phyloP scores from a whole-genome alignment of 495 filamentous ascomycete species.

The Durotheca rogersii region DNA sequence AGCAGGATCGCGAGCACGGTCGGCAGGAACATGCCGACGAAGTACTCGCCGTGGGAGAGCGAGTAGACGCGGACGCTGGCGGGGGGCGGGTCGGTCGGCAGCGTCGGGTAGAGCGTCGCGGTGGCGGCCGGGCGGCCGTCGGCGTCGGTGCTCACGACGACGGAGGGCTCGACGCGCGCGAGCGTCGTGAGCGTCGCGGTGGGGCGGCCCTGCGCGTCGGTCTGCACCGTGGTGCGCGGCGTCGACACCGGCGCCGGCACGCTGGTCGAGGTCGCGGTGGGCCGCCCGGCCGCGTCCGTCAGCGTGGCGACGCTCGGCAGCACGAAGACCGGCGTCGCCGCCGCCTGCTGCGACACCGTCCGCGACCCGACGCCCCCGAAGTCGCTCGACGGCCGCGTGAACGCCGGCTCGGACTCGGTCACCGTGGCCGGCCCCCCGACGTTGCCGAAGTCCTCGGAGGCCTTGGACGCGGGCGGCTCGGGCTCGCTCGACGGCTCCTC shows the following conservation, averaged over 20 bases:
- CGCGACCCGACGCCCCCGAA: slow-evolving; percentile 18
- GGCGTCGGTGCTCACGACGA: slow-evolving; percentile 26
- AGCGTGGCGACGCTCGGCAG: slow-evolving; percentile 20
- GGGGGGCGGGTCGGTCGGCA: slow-evolving; percentile 30
- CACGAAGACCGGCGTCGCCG: slow-evolving; percentile 19
- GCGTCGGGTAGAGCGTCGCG: slow-evolving; percentile 34
- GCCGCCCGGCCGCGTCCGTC: slow-evolving; percentile 24
- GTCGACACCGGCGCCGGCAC: slow-evolving; percentile 30
- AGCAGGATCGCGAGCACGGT: slow-evolving; percentile 35
- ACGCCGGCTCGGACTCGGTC: not conserved
- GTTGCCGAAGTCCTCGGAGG: slow-evolving; percentile 15
- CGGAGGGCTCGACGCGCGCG: slow-evolving; percentile 22
- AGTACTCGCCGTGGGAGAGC: slow-evolving; percentile 33
- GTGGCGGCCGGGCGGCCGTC: slow-evolving; percentile 35
- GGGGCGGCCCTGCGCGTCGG: slow-evolving; percentile 24
- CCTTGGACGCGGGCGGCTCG: slow-evolving; percentile 5
- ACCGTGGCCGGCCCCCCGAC: slow-evolving; percentile 5
- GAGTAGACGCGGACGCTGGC: slow-evolving; percentile 24
- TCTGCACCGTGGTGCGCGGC: slow-evolving; percentile 29
- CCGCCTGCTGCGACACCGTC: slow-evolving; percentile 7
- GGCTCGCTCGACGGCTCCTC: not conserved
- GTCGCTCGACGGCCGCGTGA: not conserved
- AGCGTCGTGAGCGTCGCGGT: slow-evolving; percentile 33
- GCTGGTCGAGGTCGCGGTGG: slow-evolving; percentile 28
- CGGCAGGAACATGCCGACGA: slow-evolving; percentile 41